Conservation (phyloP, 345 rosid genomes). For the Lepidium africanum region DNA sequence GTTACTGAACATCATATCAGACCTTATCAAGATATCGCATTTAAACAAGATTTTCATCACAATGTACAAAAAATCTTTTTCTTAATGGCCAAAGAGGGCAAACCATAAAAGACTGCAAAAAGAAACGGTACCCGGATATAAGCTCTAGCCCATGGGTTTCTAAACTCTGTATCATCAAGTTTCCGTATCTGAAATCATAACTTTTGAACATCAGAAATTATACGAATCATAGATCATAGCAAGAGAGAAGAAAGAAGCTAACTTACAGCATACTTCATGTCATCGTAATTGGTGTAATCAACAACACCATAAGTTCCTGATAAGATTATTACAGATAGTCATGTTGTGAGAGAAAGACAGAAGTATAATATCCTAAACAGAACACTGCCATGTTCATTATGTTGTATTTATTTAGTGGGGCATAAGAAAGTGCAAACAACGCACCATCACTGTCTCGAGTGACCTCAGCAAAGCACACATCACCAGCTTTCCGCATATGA, state of each 20-base stretch:
- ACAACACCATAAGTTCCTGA: slow-evolving; percentile 89
- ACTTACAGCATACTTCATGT: slow-evolving; percentile 96
- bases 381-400: not conserved
- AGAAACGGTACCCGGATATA: slow-evolving; percentile 52
- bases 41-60: not conserved
- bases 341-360: not conserved
- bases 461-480: slow-evolving; percentile 93
- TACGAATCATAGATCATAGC: not conserved
- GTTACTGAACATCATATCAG: not conserved
- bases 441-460: slow-evolving; percentile 82
- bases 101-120: not conserved
- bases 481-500: slow-evolving; percentile 96
- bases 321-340: not conserved
- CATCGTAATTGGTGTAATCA: slow-evolving; percentile 85
- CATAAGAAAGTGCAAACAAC: slow-evolving; percentile 9
- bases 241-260: not conserved
- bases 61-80: not conserved
- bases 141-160: slow-evolving; percentile 77
- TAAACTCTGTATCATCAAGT: slow-evolving; percentile 81
- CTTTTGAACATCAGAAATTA: not conserved
- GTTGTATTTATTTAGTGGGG: too few relatives aligned
- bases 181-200: slow-evolving; percentile 42
- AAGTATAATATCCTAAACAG: not conserved
- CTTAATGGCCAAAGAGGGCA: not conserved
- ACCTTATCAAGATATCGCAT: not conserved